Conservation (phyloP, 257 asterid genomes). For the Solanum pimpinellifolium region DNA sequence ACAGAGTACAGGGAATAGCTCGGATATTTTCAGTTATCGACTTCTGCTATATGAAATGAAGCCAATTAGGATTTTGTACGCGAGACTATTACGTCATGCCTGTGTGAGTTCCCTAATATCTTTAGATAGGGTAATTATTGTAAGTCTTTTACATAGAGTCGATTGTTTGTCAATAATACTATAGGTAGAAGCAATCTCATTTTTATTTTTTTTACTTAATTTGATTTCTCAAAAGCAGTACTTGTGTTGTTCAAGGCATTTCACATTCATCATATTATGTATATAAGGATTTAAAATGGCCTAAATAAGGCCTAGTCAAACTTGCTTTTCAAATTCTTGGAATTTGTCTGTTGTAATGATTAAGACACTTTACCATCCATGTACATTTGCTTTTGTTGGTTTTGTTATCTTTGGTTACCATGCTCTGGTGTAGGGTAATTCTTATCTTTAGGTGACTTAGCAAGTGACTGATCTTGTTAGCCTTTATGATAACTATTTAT, state of each 20-base stretch:
- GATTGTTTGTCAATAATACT: slow-evolving; percentile 2
- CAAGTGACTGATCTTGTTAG: neutral
- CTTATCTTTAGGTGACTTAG: neutral
- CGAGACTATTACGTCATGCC: neutral
- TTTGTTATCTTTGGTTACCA: neutral
- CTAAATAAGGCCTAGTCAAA: neutral
- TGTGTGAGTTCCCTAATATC: neutral
- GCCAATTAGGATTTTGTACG: neutral
- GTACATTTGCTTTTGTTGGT: neutral
- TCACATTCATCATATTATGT: slow-evolving; percentile 14
- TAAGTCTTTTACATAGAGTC: slow-evolving; percentile 15
- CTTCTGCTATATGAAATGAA: neutral
- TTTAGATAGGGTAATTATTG: slow-evolving; percentile 16
- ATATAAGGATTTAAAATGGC: slow-evolving; percentile 9
- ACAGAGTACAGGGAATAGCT: neutral
- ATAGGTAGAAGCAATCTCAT: slow-evolving; percentile 7
- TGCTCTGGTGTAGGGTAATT: neutral
- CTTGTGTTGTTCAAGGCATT: slow-evolving; percentile 6
- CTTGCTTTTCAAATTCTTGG: neutral
- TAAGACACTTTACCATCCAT: neutral
- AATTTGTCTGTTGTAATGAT: neutral
- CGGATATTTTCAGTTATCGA: neutral
- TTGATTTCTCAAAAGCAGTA: neutral
- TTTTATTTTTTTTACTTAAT: neutral
- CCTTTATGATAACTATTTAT: neutral